Conservation (phyloP, 345 rosid species). For the Gossypium mustelinum region DNA sequence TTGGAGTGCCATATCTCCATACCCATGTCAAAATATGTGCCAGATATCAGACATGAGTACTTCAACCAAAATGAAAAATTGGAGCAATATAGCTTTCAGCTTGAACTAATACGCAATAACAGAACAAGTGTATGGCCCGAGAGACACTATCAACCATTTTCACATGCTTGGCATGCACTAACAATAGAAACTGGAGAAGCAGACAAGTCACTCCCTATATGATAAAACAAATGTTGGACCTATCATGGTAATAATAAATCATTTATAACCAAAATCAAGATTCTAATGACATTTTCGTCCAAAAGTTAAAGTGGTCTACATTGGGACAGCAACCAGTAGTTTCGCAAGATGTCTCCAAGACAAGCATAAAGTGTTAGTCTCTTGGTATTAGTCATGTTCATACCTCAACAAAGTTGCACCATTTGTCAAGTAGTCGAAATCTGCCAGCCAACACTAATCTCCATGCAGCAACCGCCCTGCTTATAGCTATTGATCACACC, state of each 20-base stretch:
- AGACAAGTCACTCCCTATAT: background rate
- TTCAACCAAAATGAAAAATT: background rate
- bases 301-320: background rate
- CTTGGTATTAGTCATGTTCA: constrained; percentile 26
- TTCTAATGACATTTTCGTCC: background rate
- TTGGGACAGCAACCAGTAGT: background rate
- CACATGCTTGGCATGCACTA: background rate
- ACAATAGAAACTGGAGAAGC: background rate
- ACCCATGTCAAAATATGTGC: no score
- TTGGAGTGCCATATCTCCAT: background rate
- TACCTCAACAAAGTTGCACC: constrained; percentile 95
- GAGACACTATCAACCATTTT: background rate
- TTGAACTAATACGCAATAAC: background rate
- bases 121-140: background rate
- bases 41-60: no score
- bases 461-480: constrained; percentile 85
- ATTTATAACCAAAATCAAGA: background rate
- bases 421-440: constrained; percentile 79
- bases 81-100: background rate
- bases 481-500: constrained; percentile 56
- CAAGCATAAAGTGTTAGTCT: background rate
- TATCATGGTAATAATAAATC: background rate
- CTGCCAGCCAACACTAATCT: constrained; percentile 82
- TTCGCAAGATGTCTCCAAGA: background rate
- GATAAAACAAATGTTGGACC: background rate